A percentile compares a stretch with the other conserved stretches of the same genome.
These are phyloP conservation scores for Lathyrus tuberosus DNA, from an alignment of 306 rosid species.

Conservation along the genomic window DNA sequence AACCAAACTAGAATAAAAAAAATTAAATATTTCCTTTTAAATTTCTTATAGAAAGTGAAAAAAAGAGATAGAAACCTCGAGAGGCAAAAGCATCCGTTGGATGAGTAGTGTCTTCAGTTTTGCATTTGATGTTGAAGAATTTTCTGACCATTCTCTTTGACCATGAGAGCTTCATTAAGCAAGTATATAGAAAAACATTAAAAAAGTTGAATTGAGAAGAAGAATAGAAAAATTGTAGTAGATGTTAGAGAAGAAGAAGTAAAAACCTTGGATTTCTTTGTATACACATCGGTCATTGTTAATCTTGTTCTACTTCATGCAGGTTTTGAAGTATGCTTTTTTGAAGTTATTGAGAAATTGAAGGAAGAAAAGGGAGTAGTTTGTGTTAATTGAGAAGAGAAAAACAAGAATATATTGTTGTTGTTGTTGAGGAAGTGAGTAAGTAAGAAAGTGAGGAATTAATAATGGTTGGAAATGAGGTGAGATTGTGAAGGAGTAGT, in stretches of 20 bases:
- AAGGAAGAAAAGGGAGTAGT: constrained; percentile 13
- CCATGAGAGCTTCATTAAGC: constrained; percentile 90
- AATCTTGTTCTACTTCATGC: constrained; percentile 70
- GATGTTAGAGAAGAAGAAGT: constrained; percentile 8
- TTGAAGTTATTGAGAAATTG: too few relatives aligned
- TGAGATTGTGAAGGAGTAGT: constrained; percentile 58
- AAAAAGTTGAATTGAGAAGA: constrained; percentile 34
- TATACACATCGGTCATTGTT: constrained; percentile 86
- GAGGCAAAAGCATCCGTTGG: constrained; percentile 61
- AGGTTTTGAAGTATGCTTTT: constrained; percentile 38
- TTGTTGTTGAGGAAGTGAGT: too few relatives aligned
- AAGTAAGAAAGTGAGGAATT: constrained; percentile 37
- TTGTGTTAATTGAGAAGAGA: constrained; percentile 1
- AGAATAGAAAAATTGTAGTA: background rate
- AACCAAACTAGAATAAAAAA: constrained; percentile 10
- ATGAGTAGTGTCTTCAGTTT: constrained; percentile 70
- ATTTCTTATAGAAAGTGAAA: constrained; percentile 6
- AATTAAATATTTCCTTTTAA: background rate
- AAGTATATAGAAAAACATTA: background rate
- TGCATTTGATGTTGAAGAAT: constrained; percentile 93
- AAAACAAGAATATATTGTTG: constrained; percentile 40
- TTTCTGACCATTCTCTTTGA: constrained; percentile 98
- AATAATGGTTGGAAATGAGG: constrained; percentile 68
- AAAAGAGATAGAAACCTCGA: constrained; percentile 59
- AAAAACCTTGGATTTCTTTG: constrained; percentile 91